phyloP scores from a whole-genome alignment of 441 rosid species.

The Bruguiera hainesii region DNA sequence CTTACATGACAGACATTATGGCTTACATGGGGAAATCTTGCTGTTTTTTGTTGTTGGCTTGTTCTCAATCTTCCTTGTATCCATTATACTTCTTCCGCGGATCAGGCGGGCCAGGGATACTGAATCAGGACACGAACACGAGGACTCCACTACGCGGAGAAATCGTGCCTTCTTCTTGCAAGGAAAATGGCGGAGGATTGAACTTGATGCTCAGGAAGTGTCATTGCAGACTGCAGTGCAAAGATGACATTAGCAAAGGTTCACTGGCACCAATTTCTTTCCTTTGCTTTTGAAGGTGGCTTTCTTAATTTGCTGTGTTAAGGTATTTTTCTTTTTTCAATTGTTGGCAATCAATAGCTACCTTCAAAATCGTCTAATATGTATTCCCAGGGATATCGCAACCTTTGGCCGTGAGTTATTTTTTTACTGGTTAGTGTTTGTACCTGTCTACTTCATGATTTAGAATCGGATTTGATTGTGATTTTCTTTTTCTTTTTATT shows the following conservation, averaged over 20 bases:
- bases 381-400: too few species aligned
- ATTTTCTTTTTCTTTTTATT: too few species aligned
- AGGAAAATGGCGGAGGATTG: background rate
- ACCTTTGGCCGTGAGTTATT: too few species aligned
- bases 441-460: too few species aligned
- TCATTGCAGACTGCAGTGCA: background rate
- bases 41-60: slow-evolving; percentile 26
- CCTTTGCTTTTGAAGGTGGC: too few species aligned
- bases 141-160: background rate
- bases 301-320: too few species aligned
- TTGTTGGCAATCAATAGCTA: too few species aligned
- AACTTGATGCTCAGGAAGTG: background rate
- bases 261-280: background rate
- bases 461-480: too few species aligned
- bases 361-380: too few species aligned
- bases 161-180: background rate
- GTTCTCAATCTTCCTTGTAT: slow-evolving; percentile 37
- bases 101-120: slow-evolving; percentile 27
- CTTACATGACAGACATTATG: slow-evolving; percentile 41
- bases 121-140: slow-evolving; percentile 1
- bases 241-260: background rate
- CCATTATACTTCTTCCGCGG: slow-evolving; percentile 38
- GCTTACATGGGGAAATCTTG: slow-evolving; percentile 48
- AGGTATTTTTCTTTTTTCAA: too few species aligned
- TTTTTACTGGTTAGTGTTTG: too few species aligned